Base-by-base conservation (phyloP, 2,329 filamentous ascomycete genomes). In the Penicillium sp. region DNA sequence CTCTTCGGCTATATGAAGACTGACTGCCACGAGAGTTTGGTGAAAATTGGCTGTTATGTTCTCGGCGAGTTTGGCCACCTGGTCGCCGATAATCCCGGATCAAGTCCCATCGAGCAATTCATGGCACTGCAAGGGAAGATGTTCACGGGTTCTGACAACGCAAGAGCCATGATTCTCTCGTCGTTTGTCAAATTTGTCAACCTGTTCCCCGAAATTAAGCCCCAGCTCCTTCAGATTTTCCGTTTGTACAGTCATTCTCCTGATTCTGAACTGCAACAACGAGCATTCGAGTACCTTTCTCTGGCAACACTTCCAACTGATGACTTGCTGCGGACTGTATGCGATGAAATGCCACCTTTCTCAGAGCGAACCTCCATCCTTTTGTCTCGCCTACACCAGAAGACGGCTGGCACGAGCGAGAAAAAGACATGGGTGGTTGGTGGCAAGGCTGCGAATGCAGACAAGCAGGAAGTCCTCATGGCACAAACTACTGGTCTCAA, bases 131-230 rank as follows among this genome's bases (percentile, higher is more conserved):
- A 97, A 68, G 84, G 86, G 50, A 99, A 99, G 78, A 88, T 99
- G 71, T 86, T 90, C 45, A 90, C 87, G 7, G 96, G 91, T 72
- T 96, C 93, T 0, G 90, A 93, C 19, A 89, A 88, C 66, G 97
- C 96, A 11, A 85, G 93, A 63, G 95, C 91, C 26, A 96, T 99
- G 82, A 90, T 99, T 42, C 79, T 99, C 46, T 98, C 93, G 0
- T 96, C 89, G 52, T 99, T 97, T 72, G 83, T 98, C 82, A 99
- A 99, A 78, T 99, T 93, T 68, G 91, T 99, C 77, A 99, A 99
- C 75, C 79, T 99, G 51, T 99, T 99, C 74, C 95, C 95, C 1
- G 96, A 99, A 74, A 98, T 99, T 78, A 98, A 97, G 76, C 91
- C 93, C 9, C 93, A 97, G 73, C 85, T 99, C 3, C 79, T 98